Evolutionary conservation across 2,329 filamentous ascomycete genomes (phyloP).

Genomic region (Phialocephala subalpina): DNA sequence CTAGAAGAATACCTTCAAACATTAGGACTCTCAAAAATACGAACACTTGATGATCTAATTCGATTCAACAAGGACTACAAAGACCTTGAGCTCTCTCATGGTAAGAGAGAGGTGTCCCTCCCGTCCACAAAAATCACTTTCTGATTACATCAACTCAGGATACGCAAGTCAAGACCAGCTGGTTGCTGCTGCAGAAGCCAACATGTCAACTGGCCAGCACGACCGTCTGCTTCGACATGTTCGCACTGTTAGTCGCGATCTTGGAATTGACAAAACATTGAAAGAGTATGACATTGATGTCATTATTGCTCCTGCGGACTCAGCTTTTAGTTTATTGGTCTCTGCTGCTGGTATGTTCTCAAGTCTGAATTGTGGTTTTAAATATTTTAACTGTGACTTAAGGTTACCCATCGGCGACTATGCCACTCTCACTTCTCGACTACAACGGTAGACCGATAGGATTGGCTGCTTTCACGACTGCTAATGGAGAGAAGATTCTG

Average conservation of each 20-base stretch:
- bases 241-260: background rate
- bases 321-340: background rate
- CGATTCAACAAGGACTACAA: constrained; percentile 16
- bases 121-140: background rate
- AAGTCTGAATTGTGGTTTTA: background rate
- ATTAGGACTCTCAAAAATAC: background rate
- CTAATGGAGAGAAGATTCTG: background rate
- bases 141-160: background rate
- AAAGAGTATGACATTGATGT: constrained; percentile 17
- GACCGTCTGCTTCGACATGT: background rate
- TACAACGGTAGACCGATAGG: background rate
- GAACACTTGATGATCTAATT: constrained; percentile 12
- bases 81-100: constrained; percentile 1
- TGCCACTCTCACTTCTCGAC: background rate
- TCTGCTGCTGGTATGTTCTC: background rate
- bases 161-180: constrained; percentile 7
- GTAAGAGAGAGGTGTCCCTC: background rate
- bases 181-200: background rate
- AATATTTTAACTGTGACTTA: background rate
- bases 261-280: constrained; percentile 14
- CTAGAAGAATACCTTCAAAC: constrained; percentile 3
- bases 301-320: constrained; percentile 19
- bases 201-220: background rate
- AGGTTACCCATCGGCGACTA: background rate
- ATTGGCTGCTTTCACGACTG: background rate